Evolutionary conservation across 306 rosid genomes (phyloP).

Genomic region (Cucumis sativus): DNA sequence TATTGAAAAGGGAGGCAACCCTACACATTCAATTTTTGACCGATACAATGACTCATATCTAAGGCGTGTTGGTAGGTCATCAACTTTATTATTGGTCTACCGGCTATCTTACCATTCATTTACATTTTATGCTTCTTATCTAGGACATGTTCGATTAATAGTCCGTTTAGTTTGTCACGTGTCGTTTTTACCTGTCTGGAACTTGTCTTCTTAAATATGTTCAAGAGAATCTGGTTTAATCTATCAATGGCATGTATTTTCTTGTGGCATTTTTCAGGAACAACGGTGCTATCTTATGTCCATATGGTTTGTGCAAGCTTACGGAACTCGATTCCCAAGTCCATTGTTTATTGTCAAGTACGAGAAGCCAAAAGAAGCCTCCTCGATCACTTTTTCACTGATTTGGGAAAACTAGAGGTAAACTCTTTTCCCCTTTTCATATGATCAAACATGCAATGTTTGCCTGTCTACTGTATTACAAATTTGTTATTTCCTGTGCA

Average conservation of each 20-base stretch:
- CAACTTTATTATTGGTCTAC: background rate
- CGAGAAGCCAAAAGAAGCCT: constrained; percentile 83
- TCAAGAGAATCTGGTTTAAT: background rate
- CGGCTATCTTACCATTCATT: background rate
- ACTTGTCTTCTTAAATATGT: background rate
- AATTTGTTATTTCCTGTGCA: constrained; percentile 14
- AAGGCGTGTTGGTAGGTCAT: constrained; percentile 63
- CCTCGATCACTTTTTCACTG: constrained; percentile 71
- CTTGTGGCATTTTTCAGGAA: constrained; percentile 33
- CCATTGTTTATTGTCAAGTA: constrained; percentile 81
- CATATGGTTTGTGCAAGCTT: constrained; percentile 66
- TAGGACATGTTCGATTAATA: constrained; percentile 43
- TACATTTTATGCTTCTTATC: constrained; percentile 67
- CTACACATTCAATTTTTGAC: constrained; percentile 88
- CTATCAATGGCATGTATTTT: background rate
- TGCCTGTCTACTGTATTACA: background rate
- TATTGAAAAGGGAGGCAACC: constrained; percentile 93
- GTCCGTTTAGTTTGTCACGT: background rate
- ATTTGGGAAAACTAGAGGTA: constrained; percentile 77
- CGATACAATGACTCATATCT: constrained; percentile 87
- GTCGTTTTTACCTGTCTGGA: background rate
- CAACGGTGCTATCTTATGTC: constrained; percentile 69
- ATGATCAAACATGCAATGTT: background rate
- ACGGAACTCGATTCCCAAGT: constrained; percentile 79
- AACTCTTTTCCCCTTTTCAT: background rate